Percentiles rank a stretch among this genome's conserved stretches.
These are phyloP conservation scores for Candida loeiensis DNA, from an alignment of 805 yeast species.

Conservation along the genomic window DNA sequence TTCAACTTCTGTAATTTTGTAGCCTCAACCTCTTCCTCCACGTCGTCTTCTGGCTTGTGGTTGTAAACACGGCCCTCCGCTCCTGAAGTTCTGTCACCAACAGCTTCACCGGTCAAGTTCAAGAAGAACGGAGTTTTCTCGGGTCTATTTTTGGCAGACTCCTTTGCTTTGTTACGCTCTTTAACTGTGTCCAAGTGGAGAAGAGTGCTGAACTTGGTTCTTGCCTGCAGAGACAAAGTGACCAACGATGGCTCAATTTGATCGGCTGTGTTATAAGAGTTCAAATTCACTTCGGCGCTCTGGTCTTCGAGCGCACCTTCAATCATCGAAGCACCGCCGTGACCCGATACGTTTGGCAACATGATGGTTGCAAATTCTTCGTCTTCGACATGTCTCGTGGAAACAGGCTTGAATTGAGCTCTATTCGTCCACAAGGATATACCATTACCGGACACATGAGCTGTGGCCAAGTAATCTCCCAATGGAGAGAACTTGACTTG, in stretches of 20 bases:
- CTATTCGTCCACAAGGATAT: conserved; percentile 89
- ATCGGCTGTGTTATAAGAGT: conserved; percentile 48
- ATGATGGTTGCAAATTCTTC: conserved; percentile 61
- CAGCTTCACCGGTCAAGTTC: conserved; percentile 58
- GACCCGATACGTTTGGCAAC: conserved; percentile 77
- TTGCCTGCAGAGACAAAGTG: conserved; percentile 75
- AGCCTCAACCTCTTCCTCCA: conserved; percentile 12
- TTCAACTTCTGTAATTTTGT: conserved; percentile 31
- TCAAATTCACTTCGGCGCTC: conserved; percentile 27
- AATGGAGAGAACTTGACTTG: conserved; percentile 75
- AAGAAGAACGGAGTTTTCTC: conserved; percentile 80
- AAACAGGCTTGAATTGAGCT: conserved; percentile 75
- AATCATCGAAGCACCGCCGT: conserved; percentile 64
- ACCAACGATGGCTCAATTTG: conserved; percentile 63
- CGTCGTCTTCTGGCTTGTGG: conserved; percentile 6
- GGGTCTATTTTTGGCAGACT: conserved; percentile 74
- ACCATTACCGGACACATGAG: conserved; percentile 89
- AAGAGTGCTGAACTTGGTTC: conserved; percentile 73
- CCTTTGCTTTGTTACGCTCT: conserved; percentile 84
- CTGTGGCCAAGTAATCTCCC: conserved; percentile 88
- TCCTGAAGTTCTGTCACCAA: conserved; percentile 64
- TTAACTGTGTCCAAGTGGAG: conserved; percentile 80
- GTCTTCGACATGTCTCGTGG: conserved; percentile 73
- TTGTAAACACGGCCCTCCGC: conserved; percentile 33
- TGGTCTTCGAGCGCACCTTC: conserved; percentile 71